A percentile compares a stretch with the other conserved stretches of the same genome.
Conservation (phyloP, 352 stramenopile genomes). For the Globisporangium iwayamae region DNA sequence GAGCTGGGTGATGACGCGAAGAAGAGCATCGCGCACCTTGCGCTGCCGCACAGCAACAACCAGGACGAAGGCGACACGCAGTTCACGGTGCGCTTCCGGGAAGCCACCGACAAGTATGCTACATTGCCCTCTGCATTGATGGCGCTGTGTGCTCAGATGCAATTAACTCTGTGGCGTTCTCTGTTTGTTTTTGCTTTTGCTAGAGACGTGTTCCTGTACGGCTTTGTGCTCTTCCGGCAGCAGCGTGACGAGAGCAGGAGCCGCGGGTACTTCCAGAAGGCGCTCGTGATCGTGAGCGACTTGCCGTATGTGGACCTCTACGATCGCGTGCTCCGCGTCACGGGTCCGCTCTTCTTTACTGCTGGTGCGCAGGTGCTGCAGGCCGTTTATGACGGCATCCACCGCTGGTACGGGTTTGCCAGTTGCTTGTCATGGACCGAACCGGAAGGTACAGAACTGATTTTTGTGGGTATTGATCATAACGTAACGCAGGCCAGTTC, state of each 20-base stretch:
- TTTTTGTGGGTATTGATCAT: background rate
- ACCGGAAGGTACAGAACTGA: background rate
- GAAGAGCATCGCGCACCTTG: slow-evolving; percentile 68
- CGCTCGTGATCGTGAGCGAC: slow-evolving; percentile 72
- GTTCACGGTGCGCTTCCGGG: slow-evolving; percentile 72
- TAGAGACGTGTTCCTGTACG: slow-evolving; percentile 54
- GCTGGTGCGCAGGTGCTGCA: slow-evolving; percentile 58
- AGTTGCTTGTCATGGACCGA: background rate
- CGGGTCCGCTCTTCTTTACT: slow-evolving; percentile 81
- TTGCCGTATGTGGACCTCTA: slow-evolving; percentile 79
- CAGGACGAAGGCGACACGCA: slow-evolving; percentile 85
- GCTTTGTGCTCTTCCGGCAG: slow-evolving; percentile 85
- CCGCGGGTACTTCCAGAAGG: slow-evolving; percentile 82
- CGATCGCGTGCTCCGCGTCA: slow-evolving; percentile 60
- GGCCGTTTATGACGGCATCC: slow-evolving; percentile 71
- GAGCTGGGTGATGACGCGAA: slow-evolving; percentile 45
- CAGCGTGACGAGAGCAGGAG: slow-evolving; percentile 63
- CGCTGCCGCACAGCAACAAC: slow-evolving; percentile 85
- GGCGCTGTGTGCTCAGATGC: background rate
- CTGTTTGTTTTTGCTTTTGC: slow-evolving; percentile 5
- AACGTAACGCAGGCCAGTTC: slow-evolving; percentile 36
- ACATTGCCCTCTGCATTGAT: background rate
- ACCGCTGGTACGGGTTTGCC: slow-evolving; percentile 39
- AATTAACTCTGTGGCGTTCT: background rate
- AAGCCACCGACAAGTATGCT: slow-evolving; percentile 29